Evolutionary conservation across 495 filamentous ascomycete species (phyloP).

Genomic region (Penicillium atrosanguineum): DNA sequence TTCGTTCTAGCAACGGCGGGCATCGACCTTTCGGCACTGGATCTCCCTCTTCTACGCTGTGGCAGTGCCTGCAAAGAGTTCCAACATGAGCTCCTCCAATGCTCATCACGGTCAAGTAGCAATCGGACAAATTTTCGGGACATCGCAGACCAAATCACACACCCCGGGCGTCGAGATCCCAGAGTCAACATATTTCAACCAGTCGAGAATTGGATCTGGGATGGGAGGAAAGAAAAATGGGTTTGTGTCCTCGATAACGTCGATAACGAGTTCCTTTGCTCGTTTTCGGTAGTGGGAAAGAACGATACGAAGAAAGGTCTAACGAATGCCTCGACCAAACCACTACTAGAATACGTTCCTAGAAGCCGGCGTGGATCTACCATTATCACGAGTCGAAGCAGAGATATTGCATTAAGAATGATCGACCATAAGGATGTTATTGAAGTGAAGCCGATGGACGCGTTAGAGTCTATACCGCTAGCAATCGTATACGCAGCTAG

Average conservation of each 20-base stretch:
- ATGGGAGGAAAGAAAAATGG: too few relatives aligned
- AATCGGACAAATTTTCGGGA: constrained; percentile 25
- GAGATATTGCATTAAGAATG: constrained; percentile 21
- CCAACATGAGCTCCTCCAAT: constrained; percentile 21
- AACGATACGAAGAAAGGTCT: constrained; percentile 15
- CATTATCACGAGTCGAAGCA: constrained; percentile 39
- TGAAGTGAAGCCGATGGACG: constrained; percentile 34
- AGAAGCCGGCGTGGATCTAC: constrained; percentile 9
- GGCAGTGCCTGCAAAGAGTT: constrained; percentile 28
- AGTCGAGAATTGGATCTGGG: too few relatives aligned
- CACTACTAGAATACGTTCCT: neutral
- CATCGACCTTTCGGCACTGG: constrained; percentile 13
- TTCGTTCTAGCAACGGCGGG: constrained; percentile 17
- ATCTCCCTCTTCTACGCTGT: constrained; percentile 26
- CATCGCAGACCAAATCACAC: too few relatives aligned
- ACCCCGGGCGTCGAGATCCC: too few relatives aligned
- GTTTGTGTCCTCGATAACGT: too few relatives aligned
- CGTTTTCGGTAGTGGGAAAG: neutral
- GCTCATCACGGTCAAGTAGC: constrained; percentile 12
- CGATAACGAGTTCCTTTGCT: constrained; percentile 23
- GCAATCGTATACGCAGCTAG: constrained; percentile 49
- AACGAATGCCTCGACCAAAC: neutral
- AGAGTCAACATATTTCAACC: too few relatives aligned
- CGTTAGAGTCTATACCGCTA: constrained; percentile 47
- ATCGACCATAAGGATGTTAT: constrained; percentile 37